Percentiles rank a stretch among this genome's conserved stretches.
Evolutionary conservation across 768 basidiomycete genomes (phyloP).

Genomic region (Clitopilus hobsonii): DNA sequence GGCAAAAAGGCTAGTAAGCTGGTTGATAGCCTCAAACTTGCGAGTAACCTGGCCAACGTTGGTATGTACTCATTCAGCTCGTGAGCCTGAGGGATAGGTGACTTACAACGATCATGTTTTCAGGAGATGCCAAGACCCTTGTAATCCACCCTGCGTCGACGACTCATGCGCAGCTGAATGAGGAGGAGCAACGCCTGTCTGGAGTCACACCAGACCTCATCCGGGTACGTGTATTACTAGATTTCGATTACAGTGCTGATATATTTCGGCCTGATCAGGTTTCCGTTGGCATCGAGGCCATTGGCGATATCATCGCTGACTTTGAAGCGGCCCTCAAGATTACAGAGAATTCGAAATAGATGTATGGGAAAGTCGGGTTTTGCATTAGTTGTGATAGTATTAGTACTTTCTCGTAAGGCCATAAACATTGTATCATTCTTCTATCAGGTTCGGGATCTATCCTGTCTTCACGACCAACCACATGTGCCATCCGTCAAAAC

Average conservation of each 20-base stretch:
- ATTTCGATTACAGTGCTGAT: background rate
- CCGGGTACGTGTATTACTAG: conserved; percentile 35
- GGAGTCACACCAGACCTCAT: conserved; percentile 78
- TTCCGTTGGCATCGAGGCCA: conserved; percentile 33
- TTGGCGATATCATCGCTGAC: conserved; percentile 35
- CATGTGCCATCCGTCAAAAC: conserved; percentile 20
- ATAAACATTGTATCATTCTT: too few relatives aligned
- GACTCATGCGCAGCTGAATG: conserved; percentile 66
- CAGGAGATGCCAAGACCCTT: conserved; percentile 70
- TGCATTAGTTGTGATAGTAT: too few relatives aligned
- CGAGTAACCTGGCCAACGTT: conserved; percentile 71
- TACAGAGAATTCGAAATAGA: background rate
- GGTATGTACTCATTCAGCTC: conserved; percentile 28
- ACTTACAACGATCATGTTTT: background rate
- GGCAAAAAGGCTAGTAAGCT: conserved; percentile 46
- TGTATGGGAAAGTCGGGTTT: too few relatives aligned
- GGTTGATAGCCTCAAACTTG: conserved; percentile 68
- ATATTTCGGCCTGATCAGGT: conserved; percentile 13
- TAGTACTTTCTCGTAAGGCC: background rate
- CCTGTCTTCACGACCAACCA: too few relatives aligned
- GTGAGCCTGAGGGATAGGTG: background rate
- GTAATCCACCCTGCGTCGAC: conserved; percentile 77
- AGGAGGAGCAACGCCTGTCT: conserved; percentile 54
- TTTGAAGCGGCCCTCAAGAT: conserved; percentile 23
- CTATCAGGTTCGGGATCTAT: too few relatives aligned